Base-by-base conservation (phyloP, 2,329 filamentous ascomycete species). In the Calonectria pseudoreteaudii region DNA sequence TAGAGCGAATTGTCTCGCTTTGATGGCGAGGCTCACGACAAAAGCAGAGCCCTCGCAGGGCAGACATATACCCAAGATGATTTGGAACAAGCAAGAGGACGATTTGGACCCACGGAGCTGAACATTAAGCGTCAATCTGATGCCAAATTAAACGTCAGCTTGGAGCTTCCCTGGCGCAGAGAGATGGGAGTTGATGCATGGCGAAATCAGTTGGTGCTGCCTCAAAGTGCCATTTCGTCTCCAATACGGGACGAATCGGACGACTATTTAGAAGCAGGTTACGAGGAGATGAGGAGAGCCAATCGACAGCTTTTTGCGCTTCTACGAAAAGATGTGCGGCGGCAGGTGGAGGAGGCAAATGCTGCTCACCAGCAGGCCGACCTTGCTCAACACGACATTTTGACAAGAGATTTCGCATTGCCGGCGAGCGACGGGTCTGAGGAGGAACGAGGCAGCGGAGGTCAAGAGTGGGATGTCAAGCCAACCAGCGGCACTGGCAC, bases 391-490 rank as follows among this genome's bases (percentile, higher is more conserved):
- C 26, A 73, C 23, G 67, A 34, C 20, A 47, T 70, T 28, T 30
- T 47, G 8, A 36, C 36, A 28, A 64, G 28, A n/a, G 68, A 73
- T 26, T 71, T 71, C 49, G 62, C 60, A n/a, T n/a, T 62, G 7
- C 20, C 4, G 7, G 20, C 2, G n/a, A 47, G 44, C 7, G 28
- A 44, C 9, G 53, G 23, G 56, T 26, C 18, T 47, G 26, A 47
- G 23, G 60, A n/a, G 28, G 41, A 36, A 47, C 20, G 11, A 34
- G 28, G 8, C 20, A 30, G 28, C 34, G 44, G 36, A 56, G 36
- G 6, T 9, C 18, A 28, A 60, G 66, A 26, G 6, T 18, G 28
- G 38, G 68, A n/a, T 11, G 26, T 7, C 4, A 36, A 53, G 11
- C 26, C 4, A n/a, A 20, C 18, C 16, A 18, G 34, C 26, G 58